Evolutionary conservation across 1,139 yeast genomes (phyloP), one percentile per base, ranked within the genome.

Genomic region (Tardiomyces depauwii): DNA sequence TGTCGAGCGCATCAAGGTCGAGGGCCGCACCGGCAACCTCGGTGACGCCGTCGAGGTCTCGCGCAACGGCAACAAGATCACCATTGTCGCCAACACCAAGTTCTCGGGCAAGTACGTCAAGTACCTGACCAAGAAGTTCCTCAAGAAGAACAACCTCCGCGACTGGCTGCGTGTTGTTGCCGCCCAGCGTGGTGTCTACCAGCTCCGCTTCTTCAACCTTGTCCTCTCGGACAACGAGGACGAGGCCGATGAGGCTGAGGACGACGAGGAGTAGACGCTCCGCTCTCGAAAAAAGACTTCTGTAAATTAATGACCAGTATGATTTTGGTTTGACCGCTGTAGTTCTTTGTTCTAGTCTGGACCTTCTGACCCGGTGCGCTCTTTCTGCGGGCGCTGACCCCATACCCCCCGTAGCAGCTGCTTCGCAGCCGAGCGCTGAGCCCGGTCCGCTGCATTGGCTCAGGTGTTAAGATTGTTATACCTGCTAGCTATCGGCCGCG

Each of bases 111-210:
- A 93, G 79, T 91, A 91, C 95, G 84, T 88, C 74, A 91, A 91
- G 80, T 91, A 89, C 91, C 80, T 91, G 72, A 86, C 97, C 69
- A 91, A 91, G 88, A 89, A 94, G 82, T 91, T 87, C 93, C 86
- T 91, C 76, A 91, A 91, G 95, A 91, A 91, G 87, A 87, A 88
- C 93, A 94, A 86, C 77, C 85, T 89, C 78, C 66, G 71, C 54
- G 98, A 91, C 80, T 91, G 98, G 98, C 88, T 93, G 76, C 93
- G 98, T 82, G 91, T 93, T 68, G 96, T 91, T 63, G 85, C 98
- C 61, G 81, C 85, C 69, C 83, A 88, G 78, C 87, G 86, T 75
- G 88, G 91, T 83, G 82, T 80, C 72, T 93, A 91, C 87, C 87
- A 86, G 74, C 84, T 93, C 78, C 89, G 93, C 76, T 93, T 91